Evolutionary conservation across 441 rosid species (phyloP), one percentile per base, ranked within the genome.

Genomic region (Erysimum cheiri): DNA sequence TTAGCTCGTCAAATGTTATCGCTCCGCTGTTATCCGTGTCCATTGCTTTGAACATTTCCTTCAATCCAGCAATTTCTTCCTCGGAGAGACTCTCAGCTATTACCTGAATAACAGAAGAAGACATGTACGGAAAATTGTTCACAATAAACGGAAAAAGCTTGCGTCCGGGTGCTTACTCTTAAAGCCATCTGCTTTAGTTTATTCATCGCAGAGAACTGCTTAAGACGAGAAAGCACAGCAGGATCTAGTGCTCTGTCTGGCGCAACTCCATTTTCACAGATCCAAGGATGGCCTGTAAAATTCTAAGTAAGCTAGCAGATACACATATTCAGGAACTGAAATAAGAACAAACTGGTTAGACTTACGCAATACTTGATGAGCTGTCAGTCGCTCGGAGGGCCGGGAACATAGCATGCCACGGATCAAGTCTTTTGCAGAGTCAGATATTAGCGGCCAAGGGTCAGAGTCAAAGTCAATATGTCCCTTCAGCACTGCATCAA

Each of bases 11-110:
- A 73, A 90, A 95, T 66, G 99, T 95, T 73, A 95, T 95, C 4
- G 99, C 99, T 37, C 99, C 99, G 72, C 99, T 95, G 77, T 80
- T 90, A 70, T 92, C 99, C 26, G 98, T 94, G 82, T 95, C 99
- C 96, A 95, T 95, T 43, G 97, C 80, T 71, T 67, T 77, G 77
- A 95, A 95, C 97, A 95, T 92, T 83, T 95, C 98, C 74, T 84
- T 85, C 77, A 95, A 70, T 75, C 98, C 99, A 63, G 99, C 98
- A 78, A 95, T 95, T 84, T 95, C 99, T 84, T 92, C 99, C 83
- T 95, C 98, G 0, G 99, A 94, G 40, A 94, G 98, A 80, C 98
- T 87, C 81, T 94, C 98, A 33, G 99, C 99, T 83, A 94, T 94
- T 6, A 94, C 98, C 98, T 94, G 85, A 71, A 53, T 26, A 55